Conservation (phyloP, 345 rosid species). For the Trapa incisa region DNA sequence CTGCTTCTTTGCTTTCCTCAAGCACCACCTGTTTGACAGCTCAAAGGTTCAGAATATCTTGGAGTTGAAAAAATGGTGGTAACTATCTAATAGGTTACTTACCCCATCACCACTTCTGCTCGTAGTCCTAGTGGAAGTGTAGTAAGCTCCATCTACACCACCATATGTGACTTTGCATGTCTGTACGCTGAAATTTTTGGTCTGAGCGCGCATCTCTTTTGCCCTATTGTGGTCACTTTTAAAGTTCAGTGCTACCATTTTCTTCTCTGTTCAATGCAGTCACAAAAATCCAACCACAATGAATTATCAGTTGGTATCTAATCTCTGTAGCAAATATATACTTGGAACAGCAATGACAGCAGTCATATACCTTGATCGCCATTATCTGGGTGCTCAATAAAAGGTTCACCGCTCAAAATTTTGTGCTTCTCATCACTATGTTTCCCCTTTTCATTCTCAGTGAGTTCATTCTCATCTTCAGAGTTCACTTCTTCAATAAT, state of each 20-base stretch:
- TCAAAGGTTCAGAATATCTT: conserved; percentile 1
- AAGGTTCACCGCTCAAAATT: conserved; percentile 28
- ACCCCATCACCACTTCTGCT: conserved; percentile 65
- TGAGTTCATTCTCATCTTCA: conserved; percentile 33
- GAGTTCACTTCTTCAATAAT: conserved; percentile 54
- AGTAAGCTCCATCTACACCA: conserved; percentile 74
- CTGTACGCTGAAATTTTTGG: conserved; percentile 25
- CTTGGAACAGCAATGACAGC: background rate
- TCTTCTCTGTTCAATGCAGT: conserved; percentile 20
- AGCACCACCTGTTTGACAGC: conserved; percentile 33
- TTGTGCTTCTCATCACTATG: conserved; percentile 6
- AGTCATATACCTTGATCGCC: conserved; percentile 32
- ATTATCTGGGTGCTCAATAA: conserved; percentile 66
- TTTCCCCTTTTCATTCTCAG: background rate
- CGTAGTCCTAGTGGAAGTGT: conserved; percentile 47
- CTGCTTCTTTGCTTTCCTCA: conserved; percentile 84
- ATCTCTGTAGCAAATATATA: background rate
- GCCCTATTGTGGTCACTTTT: conserved; percentile 16
- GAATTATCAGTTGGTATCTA: background rate
- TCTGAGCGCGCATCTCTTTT: conserved; percentile 21
- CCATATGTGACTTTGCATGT: conserved; percentile 62
- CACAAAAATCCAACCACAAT: conserved; percentile 3
- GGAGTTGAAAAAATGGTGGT: background rate
- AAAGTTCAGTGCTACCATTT: conserved; percentile 15
- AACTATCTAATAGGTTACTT: conserved; percentile 9